Percentiles rank a stretch among this genome's conserved stretches.
Evolutionary conservation across 169 alveolate species (phyloP).

Genomic region (Eimeria zaria): DNA sequence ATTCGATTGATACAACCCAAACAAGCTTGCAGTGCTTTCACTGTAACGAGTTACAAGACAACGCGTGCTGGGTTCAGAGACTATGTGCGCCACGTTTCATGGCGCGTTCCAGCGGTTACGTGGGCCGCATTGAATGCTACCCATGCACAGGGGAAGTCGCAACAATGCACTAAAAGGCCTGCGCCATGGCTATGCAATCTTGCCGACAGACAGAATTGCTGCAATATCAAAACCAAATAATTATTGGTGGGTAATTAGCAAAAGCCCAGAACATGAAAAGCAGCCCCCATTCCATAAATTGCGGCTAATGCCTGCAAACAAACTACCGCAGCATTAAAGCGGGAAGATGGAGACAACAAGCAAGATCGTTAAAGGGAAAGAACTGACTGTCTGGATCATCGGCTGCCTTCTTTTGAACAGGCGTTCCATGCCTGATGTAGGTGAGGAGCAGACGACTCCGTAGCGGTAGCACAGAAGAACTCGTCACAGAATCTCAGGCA

Average conservation of each 20-base stretch:
- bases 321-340: neutral
- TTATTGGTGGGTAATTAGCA: too few species aligned
- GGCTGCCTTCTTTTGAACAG: neutral
- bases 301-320: neutral
- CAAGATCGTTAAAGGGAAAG: neutral
- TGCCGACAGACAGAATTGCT: neutral
- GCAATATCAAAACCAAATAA: neutral
- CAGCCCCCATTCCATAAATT: neutral
- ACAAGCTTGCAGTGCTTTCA: neutral
- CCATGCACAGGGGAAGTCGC: neutral
- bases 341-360: neutral
- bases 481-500: neutral
- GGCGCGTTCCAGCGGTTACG: neutral
- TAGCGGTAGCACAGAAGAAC: neutral
- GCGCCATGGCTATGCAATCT: neutral
- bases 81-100: neutral
- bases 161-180: neutral
- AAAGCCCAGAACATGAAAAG: neutral
- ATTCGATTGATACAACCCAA: neutral
- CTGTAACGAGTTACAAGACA: neutral
- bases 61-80: neutral
- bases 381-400: neutral
- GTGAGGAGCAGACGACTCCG: neutral
- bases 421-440: neutral
- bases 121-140: neutral